phyloP scores from a whole-genome alignment of 345 rosid genomes.

The Corchorus olitorius region DNA sequence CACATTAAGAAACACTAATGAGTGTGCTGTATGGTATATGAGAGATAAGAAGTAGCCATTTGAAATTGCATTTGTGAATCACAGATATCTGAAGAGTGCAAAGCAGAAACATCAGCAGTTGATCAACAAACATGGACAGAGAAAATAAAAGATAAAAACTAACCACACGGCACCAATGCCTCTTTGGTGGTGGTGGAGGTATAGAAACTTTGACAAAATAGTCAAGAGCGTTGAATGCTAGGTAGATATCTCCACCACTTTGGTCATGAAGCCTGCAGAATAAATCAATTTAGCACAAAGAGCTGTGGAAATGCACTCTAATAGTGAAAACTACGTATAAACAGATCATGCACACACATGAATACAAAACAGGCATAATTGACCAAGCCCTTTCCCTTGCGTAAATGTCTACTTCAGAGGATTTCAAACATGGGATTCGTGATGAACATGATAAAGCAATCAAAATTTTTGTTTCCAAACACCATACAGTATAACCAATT shows the following conservation, averaged over 20 bases:
- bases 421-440: not conserved
- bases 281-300: not conserved
- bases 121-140: not conserved
- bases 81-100: not conserved
- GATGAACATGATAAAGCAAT: not conserved
- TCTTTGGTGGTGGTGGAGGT: conserved; percentile 57
- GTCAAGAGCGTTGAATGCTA: conserved; percentile 81
- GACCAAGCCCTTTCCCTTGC: not conserved
- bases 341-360: not conserved
- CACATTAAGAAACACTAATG: no score
- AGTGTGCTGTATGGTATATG: no score
- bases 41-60: no score
- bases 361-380: not conserved
- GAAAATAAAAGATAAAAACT: conserved; percentile 33
- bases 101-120: not conserved
- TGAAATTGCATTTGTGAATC: not conserved
- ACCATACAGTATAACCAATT: not conserved
- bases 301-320: not conserved
- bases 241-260: conserved; percentile 58
- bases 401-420: not conserved
- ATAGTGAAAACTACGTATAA: not conserved
- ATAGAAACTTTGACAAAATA: conserved; percentile 62
- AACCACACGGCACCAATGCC: conserved; percentile 86
- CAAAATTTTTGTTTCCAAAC: not conserved
- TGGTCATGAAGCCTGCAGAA: conserved; percentile 70